phyloP scores from a whole-genome alignment of 164 flowering plant species.

The Liriodendron chinense region DNA sequence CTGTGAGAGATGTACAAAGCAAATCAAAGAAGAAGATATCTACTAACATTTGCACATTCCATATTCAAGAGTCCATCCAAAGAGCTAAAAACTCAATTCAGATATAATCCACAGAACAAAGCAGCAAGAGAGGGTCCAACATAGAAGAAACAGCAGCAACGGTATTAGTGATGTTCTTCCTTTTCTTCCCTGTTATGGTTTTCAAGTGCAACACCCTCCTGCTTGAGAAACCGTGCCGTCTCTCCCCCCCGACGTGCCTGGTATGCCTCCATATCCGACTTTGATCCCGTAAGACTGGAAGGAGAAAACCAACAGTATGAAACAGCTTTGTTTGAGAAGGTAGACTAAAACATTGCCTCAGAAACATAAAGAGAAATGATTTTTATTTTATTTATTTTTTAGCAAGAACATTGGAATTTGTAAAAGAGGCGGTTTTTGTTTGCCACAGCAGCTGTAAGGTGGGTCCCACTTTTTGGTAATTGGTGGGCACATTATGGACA shows the following conservation, averaged over 20 bases:
- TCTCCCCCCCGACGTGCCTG: constrained; percentile 81
- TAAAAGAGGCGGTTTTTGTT: neutral
- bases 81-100: no score
- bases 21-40: neutral
- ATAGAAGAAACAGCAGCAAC: no score
- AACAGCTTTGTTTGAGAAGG: neutral
- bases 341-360: no score
- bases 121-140: no score
- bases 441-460: neutral
- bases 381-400: neutral
- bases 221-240: constrained; percentile 67
- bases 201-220: constrained; percentile 84
- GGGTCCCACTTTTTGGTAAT: no score
- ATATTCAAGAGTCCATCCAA: neutral
- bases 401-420: neutral
- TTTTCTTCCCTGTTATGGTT: neutral
- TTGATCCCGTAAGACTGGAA: constrained; percentile 83
- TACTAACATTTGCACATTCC: neutral
- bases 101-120: no score
- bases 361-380: neutral
- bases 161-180: no score
- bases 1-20: neutral
- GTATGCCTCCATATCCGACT: constrained; percentile 87
- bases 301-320: neutral
- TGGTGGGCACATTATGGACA: no score